Evolutionary conservation across 768 basidiomycete species (phyloP), one percentile per base, ranked within the genome.

Genomic region (Auricularia auricula-judae): DNA sequence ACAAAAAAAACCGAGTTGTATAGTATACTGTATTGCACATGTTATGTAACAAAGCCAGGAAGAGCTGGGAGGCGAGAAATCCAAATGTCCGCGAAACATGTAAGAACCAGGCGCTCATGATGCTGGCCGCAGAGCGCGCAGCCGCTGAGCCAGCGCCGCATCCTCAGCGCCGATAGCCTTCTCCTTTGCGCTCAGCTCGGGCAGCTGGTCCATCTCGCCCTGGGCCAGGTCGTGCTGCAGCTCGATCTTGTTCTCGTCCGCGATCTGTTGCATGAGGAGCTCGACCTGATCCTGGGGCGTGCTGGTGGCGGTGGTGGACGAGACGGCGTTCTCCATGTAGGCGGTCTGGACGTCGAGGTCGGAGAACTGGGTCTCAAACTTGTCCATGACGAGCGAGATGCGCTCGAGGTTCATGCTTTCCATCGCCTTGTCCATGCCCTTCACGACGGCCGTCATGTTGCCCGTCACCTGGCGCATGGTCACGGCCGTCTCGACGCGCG

Each of bases 391-490:
- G 63, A 92, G 76, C 12, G 97, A 96, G 72, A 99, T 98, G 73
- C 88, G 83, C 71, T 99, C 97, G 64, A 98, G 83, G 79, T 99
- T 98, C 97, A 99, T 99, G 76, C 82, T 89, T 70, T 97, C 90
- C 97, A 99, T 98, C 3, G 97, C 97, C 73, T 89, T 91, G 74
- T 99, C 97, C 97, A 99, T 98, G 39, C 94, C 95, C 71, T 86
- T 87, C 56, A 99, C 97, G 2, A 98, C 97, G 42, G 87, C 88
- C 16, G 93, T 87, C 96, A 99, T 97, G 74, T 88, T 94, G 3
- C 93, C 93, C 36, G 97, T 96, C 47, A 99, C 90, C 76, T 92
- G 85, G 61, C 92, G 85, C 93, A 99, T 98, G 64, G 96, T 98
- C 53, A 98, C 94, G 0, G 97, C 97, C 18, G 97, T 98, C 78